phyloP scores from a whole-genome alignment of 306 rosid species.

The Rosa multiflora region DNA sequence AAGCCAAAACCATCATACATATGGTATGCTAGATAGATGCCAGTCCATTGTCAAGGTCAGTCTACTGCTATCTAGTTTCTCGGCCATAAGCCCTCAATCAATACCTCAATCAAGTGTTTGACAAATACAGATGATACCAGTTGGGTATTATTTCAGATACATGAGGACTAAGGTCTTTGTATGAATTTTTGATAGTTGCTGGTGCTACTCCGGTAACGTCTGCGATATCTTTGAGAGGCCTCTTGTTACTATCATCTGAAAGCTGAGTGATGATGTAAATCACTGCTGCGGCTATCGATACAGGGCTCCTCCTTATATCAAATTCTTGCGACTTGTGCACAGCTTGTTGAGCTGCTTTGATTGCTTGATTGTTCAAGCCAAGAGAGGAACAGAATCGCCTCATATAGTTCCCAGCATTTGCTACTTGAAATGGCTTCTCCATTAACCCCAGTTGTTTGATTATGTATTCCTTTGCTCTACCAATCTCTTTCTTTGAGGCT shows the following conservation, averaged over 20 bases:
- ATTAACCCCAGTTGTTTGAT: constrained; percentile 79
- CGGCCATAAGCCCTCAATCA: too few species aligned
- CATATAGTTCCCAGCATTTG: constrained; percentile 93
- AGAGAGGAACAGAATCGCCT: constrained; percentile 96
- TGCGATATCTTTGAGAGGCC: constrained; percentile 66
- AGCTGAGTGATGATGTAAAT: constrained; percentile 88
- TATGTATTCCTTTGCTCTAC: constrained; percentile 93
- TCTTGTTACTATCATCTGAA: constrained; percentile 71
- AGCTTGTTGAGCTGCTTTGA: constrained; percentile 97
- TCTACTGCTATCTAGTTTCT: too few species aligned
- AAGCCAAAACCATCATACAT: too few species aligned
- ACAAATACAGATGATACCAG: constrained; percentile 76
- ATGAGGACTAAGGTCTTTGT: constrained; percentile 80
- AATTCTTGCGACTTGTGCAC: constrained; percentile 80
- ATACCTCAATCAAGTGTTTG: not conserved
- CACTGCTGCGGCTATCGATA: constrained; percentile 93
- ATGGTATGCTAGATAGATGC: too few species aligned
- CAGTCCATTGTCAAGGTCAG: too few species aligned
- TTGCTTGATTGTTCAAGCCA: constrained; percentile 87
- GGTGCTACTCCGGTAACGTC: constrained; percentile 90
- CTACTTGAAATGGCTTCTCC: constrained; percentile 64
- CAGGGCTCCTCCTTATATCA: constrained; percentile 98
- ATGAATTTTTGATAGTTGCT: constrained; percentile 83
- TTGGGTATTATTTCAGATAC: constrained; percentile 79
- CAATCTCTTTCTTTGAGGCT: constrained; percentile 94